These are phyloP conservation scores for Galerina marginata DNA, from an alignment of 768 basidiomycete species.

Conservation along the genomic window DNA sequence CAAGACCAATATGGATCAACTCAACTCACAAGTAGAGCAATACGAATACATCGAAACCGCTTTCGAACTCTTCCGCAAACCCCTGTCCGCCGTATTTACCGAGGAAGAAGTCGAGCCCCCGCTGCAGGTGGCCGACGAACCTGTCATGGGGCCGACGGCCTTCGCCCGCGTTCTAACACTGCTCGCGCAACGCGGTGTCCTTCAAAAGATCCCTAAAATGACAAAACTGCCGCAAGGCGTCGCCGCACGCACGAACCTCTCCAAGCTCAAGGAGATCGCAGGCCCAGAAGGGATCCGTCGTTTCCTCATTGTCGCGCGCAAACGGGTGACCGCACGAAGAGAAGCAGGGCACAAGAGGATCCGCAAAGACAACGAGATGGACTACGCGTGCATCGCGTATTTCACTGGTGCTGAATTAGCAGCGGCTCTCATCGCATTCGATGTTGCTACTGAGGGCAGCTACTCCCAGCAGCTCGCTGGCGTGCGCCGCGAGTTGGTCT, in stretches of 20 bases:
- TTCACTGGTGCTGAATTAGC: constrained; percentile 36
- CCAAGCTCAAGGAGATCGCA: constrained; percentile 30
- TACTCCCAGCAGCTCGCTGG: constrained; percentile 25
- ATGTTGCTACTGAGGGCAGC: constrained; percentile 30
- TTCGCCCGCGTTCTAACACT: constrained; percentile 10
- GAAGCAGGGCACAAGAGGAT: constrained; percentile 13
- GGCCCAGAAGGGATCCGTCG: constrained; percentile 26
- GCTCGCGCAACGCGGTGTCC: constrained; percentile 31
- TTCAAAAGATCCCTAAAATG: constrained; percentile 17
- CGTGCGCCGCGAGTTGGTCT: constrained; percentile 32
- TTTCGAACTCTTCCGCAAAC: constrained; percentile 24
- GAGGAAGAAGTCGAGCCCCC: constrained; percentile 20
- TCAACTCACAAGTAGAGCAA: no score
- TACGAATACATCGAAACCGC: constrained; percentile 20
- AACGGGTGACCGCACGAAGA: constrained; percentile 2
- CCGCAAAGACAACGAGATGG: constrained; percentile 17
- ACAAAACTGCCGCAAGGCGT: constrained; percentile 22
- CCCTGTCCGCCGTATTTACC: constrained; percentile 21
- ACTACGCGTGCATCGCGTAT: constrained; percentile 30
- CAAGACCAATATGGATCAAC: no score
- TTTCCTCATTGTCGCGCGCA: constrained; percentile 25
- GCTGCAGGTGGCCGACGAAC: no score
- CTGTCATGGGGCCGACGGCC: no score
- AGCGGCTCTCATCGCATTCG: constrained; percentile 34
- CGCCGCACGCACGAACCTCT: constrained; percentile 16